A percentile compares a stretch with the other conserved stretches of the same genome.
phyloP scores from a whole-genome alignment of 371 early-diverging fungal species.

The Syncephalis plumigaleata region DNA sequence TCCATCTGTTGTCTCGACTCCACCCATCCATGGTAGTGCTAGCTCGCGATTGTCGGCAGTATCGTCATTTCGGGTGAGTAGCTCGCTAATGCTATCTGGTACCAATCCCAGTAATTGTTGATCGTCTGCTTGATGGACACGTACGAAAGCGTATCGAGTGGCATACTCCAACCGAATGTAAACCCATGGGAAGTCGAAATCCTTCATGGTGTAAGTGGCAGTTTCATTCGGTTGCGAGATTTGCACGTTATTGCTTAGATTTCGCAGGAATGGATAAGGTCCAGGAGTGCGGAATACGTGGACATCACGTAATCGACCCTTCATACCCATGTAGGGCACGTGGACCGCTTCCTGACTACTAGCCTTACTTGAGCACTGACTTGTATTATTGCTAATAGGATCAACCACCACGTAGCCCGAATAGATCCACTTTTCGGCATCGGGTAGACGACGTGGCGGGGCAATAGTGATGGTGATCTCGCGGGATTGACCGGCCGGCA shows the following conservation, averaged over 20 bases:
- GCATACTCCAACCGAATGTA: slow-evolving; percentile 1
- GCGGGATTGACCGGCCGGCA: slow-evolving; percentile 20
- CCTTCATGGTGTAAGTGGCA: not conserved
- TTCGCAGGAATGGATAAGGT: slow-evolving; percentile 25
- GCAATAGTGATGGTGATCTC: slow-evolving; percentile 15
- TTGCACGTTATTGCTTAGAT: slow-evolving; percentile 2
- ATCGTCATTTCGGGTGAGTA: not conserved
- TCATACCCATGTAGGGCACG: slow-evolving; percentile 33
- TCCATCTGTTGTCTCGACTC: not conserved
- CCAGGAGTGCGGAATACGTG: slow-evolving; percentile 6
- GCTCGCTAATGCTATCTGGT: not conserved
- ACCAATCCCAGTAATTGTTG: not conserved
- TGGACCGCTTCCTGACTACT: slow-evolving; percentile 8
- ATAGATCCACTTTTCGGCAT: slow-evolving; percentile 1
- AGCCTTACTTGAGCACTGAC: not conserved
- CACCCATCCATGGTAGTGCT: not conserved
- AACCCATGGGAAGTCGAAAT: not conserved
- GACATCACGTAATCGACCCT: slow-evolving; percentile 10
- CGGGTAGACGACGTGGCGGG: slow-evolving; percentile 14
- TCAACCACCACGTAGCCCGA: slow-evolving; percentile 2
- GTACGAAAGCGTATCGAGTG: not conserved
- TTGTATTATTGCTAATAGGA: slow-evolving; percentile 7
- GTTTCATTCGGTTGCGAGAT: slow-evolving; percentile 5
- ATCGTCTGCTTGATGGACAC: not conserved
- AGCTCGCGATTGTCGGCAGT: not conserved